Base-by-base conservation (phyloP, 192 early-diverging fungal species). In the Coemansia sp. region DNA sequence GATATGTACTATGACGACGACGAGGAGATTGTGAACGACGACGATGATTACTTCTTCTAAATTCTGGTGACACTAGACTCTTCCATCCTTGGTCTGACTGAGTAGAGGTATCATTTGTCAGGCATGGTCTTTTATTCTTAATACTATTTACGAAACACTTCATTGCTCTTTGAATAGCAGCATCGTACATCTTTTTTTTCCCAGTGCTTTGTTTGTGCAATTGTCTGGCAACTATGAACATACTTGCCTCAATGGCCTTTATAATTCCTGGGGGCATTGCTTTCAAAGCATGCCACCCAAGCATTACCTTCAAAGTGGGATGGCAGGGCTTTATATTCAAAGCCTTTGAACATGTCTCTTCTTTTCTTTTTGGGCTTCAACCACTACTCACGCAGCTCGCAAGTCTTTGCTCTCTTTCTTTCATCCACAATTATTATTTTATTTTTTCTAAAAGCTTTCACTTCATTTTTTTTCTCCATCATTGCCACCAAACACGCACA, bases 1-100 rank as follows among this genome's bases (percentile, higher is more conserved):
- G 87, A 89, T 40, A 88, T 89, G 67, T 88, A 91, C 81, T 92
- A 85, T 68, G 74, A 74, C 41, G 72, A 73, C 62, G 68, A 72
- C 24, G 71, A 81, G 61, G 71, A 73, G 16, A 39, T 55, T 43
- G 34, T 38, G 15, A 69, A 64, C 9, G 68, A 73, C 4, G 62
- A 71, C 55, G 70, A 71, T n/a, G 73, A 74, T 41, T 50, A 22
- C 49, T 68, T 62, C 34, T 74, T 74, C 66, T 68, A 68, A 65
- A 62, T 27, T 57, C 22, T 50, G 20, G n/a, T 0, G 2, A 22
- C 24, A 22, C 10, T 22, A 50, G 49, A 22, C 1, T 22, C 8
- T 20, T 27, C 49, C 20, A 50, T 50, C n/a, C n/a, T 49, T 50
- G 2, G 9, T 22, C 20, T 20, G 49, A 50, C 8, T 10, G 22